Evolutionary conservation across 306 rosid species (phyloP).

Genomic region (Bauhinia variegata): DNA sequence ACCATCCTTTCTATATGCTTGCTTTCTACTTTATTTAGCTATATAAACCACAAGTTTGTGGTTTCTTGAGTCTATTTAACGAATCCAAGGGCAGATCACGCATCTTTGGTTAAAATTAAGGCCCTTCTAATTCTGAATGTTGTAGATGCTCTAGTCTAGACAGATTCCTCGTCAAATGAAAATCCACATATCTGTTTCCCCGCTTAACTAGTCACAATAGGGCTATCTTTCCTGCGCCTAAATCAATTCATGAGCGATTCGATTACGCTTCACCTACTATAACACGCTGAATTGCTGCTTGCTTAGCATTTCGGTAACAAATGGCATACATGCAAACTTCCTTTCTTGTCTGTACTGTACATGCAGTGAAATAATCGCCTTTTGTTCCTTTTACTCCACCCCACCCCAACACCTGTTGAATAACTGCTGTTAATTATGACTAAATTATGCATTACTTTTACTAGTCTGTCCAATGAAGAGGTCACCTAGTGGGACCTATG

Average conservation of each 20-base stretch:
- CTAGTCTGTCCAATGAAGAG: too few species aligned
- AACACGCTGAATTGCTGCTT: too few species aligned
- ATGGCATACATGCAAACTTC: too few species aligned
- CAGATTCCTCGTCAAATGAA: constrained; percentile 19
- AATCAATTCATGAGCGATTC: neutral
- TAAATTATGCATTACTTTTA: too few species aligned
- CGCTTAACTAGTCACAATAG: neutral
- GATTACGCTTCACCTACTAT: too few species aligned
- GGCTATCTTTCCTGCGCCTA: neutral
- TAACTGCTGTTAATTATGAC: too few species aligned
- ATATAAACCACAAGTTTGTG: constrained; percentile 30
- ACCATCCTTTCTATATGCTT: constrained; percentile 14
- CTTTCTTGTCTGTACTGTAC: too few species aligned
- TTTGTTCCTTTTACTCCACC: too few species aligned
- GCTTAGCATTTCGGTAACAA: neutral
- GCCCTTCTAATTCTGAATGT: constrained; percentile 15
- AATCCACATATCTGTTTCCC: neutral
- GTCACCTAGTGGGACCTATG: too few species aligned
- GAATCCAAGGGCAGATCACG: neutral
- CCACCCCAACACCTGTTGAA: too few species aligned
- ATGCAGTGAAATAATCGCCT: too few species aligned
- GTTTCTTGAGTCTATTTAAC: constrained; percentile 21
- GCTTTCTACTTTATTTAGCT: constrained; percentile 13
- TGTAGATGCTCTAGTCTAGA: constrained; percentile 12
- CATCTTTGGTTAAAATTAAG: constrained; percentile 10